Percentiles rank a stretch among this genome's conserved stretches.
These are phyloP conservation scores for Clarireedia hainanense DNA, from an alignment of 2,329 filamentous ascomycete species.

Conservation along the genomic window DNA sequence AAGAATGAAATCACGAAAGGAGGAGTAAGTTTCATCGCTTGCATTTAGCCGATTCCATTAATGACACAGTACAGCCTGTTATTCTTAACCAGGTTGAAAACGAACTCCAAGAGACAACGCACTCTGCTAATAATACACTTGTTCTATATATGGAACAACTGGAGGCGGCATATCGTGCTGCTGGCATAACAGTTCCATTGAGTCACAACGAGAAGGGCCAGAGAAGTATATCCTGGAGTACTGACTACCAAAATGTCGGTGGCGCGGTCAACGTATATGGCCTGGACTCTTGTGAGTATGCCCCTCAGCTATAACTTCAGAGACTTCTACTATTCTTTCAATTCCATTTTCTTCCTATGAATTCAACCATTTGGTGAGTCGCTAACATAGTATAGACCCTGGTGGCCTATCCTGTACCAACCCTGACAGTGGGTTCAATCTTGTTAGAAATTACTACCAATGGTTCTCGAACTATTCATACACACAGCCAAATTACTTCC, in stretches of 20 bases:
- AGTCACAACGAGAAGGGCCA: slow-evolving; percentile 45
- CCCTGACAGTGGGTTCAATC: slow-evolving; percentile 38
- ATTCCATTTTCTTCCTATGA: background rate
- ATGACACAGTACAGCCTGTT: slow-evolving; percentile 30
- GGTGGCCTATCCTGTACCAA: slow-evolving; percentile 43
- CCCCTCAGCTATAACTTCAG: too few species aligned
- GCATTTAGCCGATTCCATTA: slow-evolving; percentile 34
- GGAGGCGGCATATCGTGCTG: slow-evolving; percentile 36
- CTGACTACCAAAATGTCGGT: slow-evolving; percentile 47
- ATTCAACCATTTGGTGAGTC: background rate
- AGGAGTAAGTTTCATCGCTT: slow-evolving; percentile 27
- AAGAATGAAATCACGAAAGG: slow-evolving; percentile 43
- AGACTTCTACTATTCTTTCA: too few species aligned
- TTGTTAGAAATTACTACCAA: slow-evolving; percentile 46
- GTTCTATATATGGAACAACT: slow-evolving; percentile 46
- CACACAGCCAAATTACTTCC: slow-evolving; percentile 44
- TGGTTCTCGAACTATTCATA: slow-evolving; percentile 49
- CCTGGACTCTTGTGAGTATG: slow-evolving; percentile 32
- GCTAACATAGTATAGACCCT: slow-evolving; percentile 25
- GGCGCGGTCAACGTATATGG: slow-evolving; percentile 45
- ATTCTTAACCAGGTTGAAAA: slow-evolving; percentile 47
- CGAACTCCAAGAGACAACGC: slow-evolving; percentile 39
- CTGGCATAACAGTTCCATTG: slow-evolving; percentile 41
- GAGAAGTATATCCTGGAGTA: slow-evolving; percentile 42
- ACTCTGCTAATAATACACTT: slow-evolving; percentile 36